Conservation (phyloP, 768 basidiomycete genomes). For the Aureoboletus auriporus region DNA sequence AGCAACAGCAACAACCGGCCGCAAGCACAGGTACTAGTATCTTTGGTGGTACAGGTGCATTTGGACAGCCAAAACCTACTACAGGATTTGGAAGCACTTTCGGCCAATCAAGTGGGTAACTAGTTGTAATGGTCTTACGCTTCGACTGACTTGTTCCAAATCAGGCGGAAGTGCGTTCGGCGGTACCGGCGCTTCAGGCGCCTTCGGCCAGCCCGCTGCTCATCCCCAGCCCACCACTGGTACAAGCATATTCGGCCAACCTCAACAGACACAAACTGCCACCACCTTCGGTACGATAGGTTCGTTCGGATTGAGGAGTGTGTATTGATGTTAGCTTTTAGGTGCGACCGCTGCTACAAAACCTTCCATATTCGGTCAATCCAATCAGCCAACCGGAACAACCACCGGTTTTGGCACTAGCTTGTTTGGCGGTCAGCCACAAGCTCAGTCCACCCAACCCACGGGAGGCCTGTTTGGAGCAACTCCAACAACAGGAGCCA, state of each 20-base stretch:
- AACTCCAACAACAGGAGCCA: slow-evolving; percentile 14
- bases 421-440: slow-evolving; percentile 26
- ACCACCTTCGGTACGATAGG: slow-evolving; percentile 41
- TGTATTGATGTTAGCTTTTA: slow-evolving; percentile 8
- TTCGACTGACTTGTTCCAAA: slow-evolving; percentile 2
- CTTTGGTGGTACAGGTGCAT: slow-evolving; percentile 32
- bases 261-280: slow-evolving; percentile 32
- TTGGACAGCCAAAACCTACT: slow-evolving; percentile 31
- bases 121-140: neutral
- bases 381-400: slow-evolving; percentile 37
- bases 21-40: slow-evolving; percentile 26
- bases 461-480: slow-evolving; percentile 30
- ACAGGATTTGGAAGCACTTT: slow-evolving; percentile 27
- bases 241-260: slow-evolving; percentile 34
- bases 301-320: slow-evolving; percentile 10
- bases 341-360: slow-evolving; percentile 36
- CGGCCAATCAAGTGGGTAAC: slow-evolving; percentile 21
- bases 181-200: slow-evolving; percentile 13
- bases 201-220: slow-evolving; percentile 27
- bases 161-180: slow-evolving; percentile 22
- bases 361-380: slow-evolving; percentile 47
- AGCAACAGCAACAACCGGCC: slow-evolving; percentile 35
- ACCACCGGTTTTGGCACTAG: slow-evolving; percentile 35
- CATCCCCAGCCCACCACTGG: slow-evolving; percentile 22
- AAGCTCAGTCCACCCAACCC: slow-evolving; percentile 21